Conservation (phyloP, 495 filamentous ascomycete genomes). For the Aspergillus nanangensis region DNA sequence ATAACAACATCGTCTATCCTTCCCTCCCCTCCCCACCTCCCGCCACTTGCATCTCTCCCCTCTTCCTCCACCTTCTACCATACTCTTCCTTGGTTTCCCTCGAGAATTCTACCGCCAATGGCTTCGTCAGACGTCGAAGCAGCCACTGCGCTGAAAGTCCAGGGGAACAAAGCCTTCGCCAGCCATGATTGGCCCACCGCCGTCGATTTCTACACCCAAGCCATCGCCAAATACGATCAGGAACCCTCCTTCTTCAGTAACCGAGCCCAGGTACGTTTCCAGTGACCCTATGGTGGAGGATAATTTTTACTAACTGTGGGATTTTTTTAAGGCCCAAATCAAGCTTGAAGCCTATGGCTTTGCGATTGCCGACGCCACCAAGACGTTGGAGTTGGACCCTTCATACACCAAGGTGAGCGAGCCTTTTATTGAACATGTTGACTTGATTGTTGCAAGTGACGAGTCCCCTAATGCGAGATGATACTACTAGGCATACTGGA, state of each 20-base stretch:
- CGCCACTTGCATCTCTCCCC: conserved; percentile 10
- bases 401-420: conserved; percentile 71
- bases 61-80: conserved; percentile 5
- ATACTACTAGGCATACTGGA: conserved; percentile 79
- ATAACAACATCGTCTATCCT: background rate
- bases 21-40: conserved; percentile 33
- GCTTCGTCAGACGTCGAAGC: conserved; percentile 53
- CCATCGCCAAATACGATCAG: conserved; percentile 79
- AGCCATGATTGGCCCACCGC: conserved; percentile 83
- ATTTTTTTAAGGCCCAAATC: conserved; percentile 67
- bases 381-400: conserved; percentile 88
- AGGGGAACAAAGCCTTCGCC: conserved; percentile 91
- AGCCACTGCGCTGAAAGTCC: conserved; percentile 79
- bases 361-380: conserved; percentile 88
- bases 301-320: no score
- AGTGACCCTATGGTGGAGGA: no score
- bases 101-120: conserved; percentile 25
- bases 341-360: conserved; percentile 94
- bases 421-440: background rate
- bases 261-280: conserved; percentile 74
- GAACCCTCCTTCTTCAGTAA: conserved; percentile 92
- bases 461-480: background rate
- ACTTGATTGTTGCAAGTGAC: no score
- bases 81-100: conserved; percentile 5
- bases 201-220: conserved; percentile 81